Percentiles rank a stretch among this genome's conserved stretches.
These are phyloP conservation scores for Trichaptum fuscoviolaceum DNA, from an alignment of 768 basidiomycete genomes.

Conservation along the genomic window DNA sequence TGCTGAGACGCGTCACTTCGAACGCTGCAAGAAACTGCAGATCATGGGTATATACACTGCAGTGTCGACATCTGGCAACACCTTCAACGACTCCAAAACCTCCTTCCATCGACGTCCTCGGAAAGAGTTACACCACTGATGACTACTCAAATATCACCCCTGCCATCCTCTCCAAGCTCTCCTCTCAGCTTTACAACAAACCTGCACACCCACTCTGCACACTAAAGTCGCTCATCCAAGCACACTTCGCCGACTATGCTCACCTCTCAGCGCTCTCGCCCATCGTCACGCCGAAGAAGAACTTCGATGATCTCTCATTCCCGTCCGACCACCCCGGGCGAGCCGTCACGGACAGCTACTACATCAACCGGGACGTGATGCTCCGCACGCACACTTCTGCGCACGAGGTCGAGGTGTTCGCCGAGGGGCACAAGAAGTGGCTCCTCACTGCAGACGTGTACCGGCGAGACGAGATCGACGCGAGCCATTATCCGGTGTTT, in stretches of 20 bases:
- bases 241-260: constrained; percentile 71
- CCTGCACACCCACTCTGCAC: constrained; percentile 83
- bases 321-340: constrained; percentile 91
- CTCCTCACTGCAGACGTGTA: constrained; percentile 96
- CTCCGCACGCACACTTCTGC: constrained; percentile 98
- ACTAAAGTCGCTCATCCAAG: constrained; percentile 77
- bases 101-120: constrained; percentile 36
- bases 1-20: neutral
- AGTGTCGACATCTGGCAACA: neutral
- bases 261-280: constrained; percentile 79
- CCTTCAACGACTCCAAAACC: neutral
- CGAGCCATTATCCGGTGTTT: constrained; percentile 94
- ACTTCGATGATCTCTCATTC: constrained; percentile 97
- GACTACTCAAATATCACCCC: constrained; percentile 78
- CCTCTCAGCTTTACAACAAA: constrained; percentile 67
- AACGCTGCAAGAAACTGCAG: neutral
- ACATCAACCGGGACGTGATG: constrained; percentile 86
- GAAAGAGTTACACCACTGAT: constrained; percentile 71
- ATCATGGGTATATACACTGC: neutral
- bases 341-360: constrained; percentile 88
- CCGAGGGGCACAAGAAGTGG: constrained; percentile 73
- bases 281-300: constrained; percentile 83
- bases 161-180: constrained; percentile 77
- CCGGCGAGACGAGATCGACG: constrained; percentile 95
- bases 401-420: constrained; percentile 92